A percentile compares a stretch with the other conserved stretches of the same genome.
Conservation (phyloP, 805 yeast genomes). For the Huiozyma sinensis region DNA sequence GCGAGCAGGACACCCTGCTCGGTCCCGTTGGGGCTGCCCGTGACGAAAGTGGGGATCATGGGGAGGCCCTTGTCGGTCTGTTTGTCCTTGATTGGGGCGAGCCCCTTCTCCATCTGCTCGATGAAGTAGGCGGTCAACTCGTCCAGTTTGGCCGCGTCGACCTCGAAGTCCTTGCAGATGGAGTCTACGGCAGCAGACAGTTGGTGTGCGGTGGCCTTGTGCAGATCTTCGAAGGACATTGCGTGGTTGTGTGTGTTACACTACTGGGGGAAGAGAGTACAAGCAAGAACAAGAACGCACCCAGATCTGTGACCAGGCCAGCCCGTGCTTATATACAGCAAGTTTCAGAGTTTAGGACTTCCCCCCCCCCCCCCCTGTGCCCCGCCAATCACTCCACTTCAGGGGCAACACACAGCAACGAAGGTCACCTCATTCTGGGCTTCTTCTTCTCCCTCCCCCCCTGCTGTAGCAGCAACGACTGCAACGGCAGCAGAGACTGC, state of each 20-base stretch:
- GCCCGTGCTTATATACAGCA: neutral
- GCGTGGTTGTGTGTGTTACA: neutral
- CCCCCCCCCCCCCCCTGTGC: too few relatives aligned
- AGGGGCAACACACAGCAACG: too few relatives aligned
- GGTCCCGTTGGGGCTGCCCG: conserved; percentile 75
- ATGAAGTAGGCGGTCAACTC: conserved; percentile 41
- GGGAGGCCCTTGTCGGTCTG: conserved; percentile 45
- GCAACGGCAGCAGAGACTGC: too few relatives aligned
- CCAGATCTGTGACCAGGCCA: neutral
- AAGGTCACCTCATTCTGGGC: too few relatives aligned
- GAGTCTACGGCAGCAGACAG: conserved; percentile 19
- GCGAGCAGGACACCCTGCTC: conserved; percentile 80
- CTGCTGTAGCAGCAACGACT: too few relatives aligned
- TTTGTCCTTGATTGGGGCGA: conserved; percentile 21
- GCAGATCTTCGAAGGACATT: conserved; percentile 26
- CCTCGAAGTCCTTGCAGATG: conserved; percentile 20
- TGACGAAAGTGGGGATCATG: conserved; percentile 90
- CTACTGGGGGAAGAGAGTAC: neutral
- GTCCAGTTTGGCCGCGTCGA: conserved; percentile 17
- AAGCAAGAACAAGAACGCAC: neutral
- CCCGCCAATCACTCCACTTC: too few relatives aligned
- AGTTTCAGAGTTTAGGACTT: too few relatives aligned
- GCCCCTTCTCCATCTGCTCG: conserved; percentile 50
- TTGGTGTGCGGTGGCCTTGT: conserved; percentile 14
- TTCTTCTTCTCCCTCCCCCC: too few relatives aligned